Evolutionary conservation across 2,329 filamentous ascomycete genomes (phyloP), one percentile per base, ranked within the genome.

Genomic region (Nothopassalora personata): DNA sequence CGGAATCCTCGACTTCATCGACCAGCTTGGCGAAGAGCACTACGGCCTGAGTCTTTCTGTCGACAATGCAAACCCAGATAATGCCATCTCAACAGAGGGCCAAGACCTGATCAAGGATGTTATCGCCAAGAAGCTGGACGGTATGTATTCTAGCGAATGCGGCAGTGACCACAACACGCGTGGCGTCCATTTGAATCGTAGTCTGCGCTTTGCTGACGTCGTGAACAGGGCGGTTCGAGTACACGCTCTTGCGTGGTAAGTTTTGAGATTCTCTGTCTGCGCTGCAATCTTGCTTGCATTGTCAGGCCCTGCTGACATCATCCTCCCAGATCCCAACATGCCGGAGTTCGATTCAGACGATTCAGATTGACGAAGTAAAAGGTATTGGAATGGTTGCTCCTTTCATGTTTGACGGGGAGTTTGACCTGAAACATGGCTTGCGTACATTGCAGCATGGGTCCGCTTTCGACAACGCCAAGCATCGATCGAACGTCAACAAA

Each of bases 1-100:
- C 4, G 81, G 80, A 1, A 75, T 88, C 1, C 67, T 78, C 5
- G 70, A 74, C 6, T 79, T 79, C 56, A 70, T 80, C n/a, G 62
- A 71, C 1, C 65, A 68, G 15, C 70, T 81, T 8, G 74, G 65
- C 13, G 70, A 71, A 1, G 72, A 74, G 1, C 79, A 80, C 59
- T 68, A 70, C 47, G 76, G 76, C 15, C 70, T 81, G 13, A 69
- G 72, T 1, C 54, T 81, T 36, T 75, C 74, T 34, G 68, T 80
- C 13, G 76, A 79, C 45, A 75, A 74, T 66, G 78, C 78, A 33
- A 76, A 78, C 56, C 72, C 74, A 11, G 75, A 79, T 11, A 58
- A 54, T 13, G 72, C 72, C 6, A 67, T 81, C 15, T 64, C 72
- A 5, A 72, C 76, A 13, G 72, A 76, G 8, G 72, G 74, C 43